Evolutionary conservation across 768 basidiomycete genomes (phyloP).

Genomic region (Termitomyces sp.): DNA sequence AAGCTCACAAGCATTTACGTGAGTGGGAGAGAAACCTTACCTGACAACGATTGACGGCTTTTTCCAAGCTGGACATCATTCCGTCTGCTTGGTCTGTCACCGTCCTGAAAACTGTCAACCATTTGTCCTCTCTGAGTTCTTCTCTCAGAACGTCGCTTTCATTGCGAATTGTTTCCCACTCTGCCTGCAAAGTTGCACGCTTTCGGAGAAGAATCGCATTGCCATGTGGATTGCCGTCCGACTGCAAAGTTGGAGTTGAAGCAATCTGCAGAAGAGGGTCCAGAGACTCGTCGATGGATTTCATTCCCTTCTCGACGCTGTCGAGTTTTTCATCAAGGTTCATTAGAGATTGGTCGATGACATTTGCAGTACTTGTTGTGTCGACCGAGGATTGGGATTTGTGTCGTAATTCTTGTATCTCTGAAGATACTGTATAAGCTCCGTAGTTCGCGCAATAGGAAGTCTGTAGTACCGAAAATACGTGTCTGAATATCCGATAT

Average conservation of each 20-base stretch:
- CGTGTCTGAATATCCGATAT: slow-evolving; percentile 89
- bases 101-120: slow-evolving; percentile 92
- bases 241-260: slow-evolving; percentile 41
- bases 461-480: slow-evolving; percentile 61
- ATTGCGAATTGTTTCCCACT: slow-evolving; percentile 79
- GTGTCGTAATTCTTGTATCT: slow-evolving; percentile 91
- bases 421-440: slow-evolving; percentile 30
- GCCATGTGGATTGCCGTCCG: slow-evolving; percentile 31
- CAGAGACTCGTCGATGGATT: slow-evolving; percentile 59
- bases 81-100: slow-evolving; percentile 94
- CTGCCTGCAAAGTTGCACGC: slow-evolving; percentile 61
- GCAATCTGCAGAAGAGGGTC: slow-evolving; percentile 49
- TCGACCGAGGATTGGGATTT: slow-evolving; percentile 66
- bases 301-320: slow-evolving; percentile 65
- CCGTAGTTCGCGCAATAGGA: not conserved
- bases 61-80: slow-evolving; percentile 96
- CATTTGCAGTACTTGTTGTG: slow-evolving; percentile 51
- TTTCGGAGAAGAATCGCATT: slow-evolving; percentile 60
- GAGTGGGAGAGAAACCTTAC: slow-evolving; percentile 35
- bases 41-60: slow-evolving; percentile 86
- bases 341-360: slow-evolving; percentile 80
- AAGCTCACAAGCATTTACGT: slow-evolving; percentile 4
- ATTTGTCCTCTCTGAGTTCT: slow-evolving; percentile 96
- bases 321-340: slow-evolving; percentile 76
- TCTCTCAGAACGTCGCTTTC: slow-evolving; percentile 80